A percentile compares a stretch with the other conserved stretches of the same genome.
Evolutionary conservation across 2,329 filamentous ascomycete genomes (phyloP).

Genomic region (Aspergillus latus): DNA sequence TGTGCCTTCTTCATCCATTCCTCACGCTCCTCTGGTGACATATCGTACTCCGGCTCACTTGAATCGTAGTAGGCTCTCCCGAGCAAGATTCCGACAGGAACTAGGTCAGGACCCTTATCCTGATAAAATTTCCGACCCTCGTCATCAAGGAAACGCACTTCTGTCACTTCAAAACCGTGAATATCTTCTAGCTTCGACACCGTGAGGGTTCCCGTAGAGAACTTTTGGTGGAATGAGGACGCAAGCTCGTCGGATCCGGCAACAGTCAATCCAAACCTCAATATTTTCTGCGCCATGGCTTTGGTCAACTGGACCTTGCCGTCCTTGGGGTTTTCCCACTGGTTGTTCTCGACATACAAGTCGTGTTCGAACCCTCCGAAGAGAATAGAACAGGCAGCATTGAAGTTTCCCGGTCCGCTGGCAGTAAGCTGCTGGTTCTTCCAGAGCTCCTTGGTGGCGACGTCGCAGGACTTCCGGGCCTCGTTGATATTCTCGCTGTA

Average conservation of each 20-base stretch:
- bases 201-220: slow-evolving; percentile 35
- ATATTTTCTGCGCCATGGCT: slow-evolving; percentile 50
- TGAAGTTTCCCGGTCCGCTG: slow-evolving; percentile 74
- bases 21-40: slow-evolving; percentile 36
- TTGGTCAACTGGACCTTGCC: slow-evolving; percentile 42
- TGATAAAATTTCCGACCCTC: slow-evolving; percentile 52
- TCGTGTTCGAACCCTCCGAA: slow-evolving; percentile 58
- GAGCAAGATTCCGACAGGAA: slow-evolving; percentile 54
- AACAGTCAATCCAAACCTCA: slow-evolving; percentile 52
- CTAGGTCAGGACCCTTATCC: slow-evolving; percentile 43
- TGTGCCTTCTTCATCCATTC: slow-evolving; percentile 24
- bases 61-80: slow-evolving; percentile 54
- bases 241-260: slow-evolving; percentile 44
- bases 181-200: slow-evolving; percentile 51
- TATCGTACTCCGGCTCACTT: slow-evolving; percentile 38
- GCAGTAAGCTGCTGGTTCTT: slow-evolving; percentile 53
- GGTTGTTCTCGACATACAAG: slow-evolving; percentile 40
- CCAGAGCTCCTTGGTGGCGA: slow-evolving; percentile 67
- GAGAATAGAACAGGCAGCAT: slow-evolving; percentile 68
- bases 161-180: slow-evolving; percentile 61
- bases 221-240: slow-evolving; percentile 39
- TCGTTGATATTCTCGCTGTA: slow-evolving; percentile 65
- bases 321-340: slow-evolving; percentile 42
- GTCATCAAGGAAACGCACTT: slow-evolving; percentile 49
- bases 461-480: slow-evolving; percentile 66